Evolutionary conservation across 2,329 filamentous ascomycete species (phyloP), one percentile per base, ranked within the genome.

Genomic region (Rasamsonia emersonii): DNA sequence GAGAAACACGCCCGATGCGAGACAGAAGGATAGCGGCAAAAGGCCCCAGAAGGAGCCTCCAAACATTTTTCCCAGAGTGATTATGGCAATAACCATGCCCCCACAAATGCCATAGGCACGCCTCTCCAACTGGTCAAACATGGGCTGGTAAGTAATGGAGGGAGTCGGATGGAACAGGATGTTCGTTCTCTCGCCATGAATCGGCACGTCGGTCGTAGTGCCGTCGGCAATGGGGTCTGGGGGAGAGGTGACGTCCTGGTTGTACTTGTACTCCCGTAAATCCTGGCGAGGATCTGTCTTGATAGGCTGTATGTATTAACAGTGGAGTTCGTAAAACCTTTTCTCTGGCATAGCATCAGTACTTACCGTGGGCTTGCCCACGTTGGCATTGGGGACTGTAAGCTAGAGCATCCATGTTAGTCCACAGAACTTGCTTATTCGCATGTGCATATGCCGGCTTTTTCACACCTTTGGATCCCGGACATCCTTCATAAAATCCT

Each of bases 131-230:
- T 74, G 60, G 13, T 69, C 73, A 54, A 83, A 95, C 73, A 86
- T 93, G 4, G 88, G 86, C 57, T 93, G 85, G 52, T 86, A 94
- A 63, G 80, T 86, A 44, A 94, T 74, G 0, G 82, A 82, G 0
- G 89, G 89, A 0, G 89, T 96, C 10, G 91, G 89, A 58, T 95
- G 89, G 59, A 96, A 96, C 18, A 95, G 71, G 11, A 96, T 79
- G 41, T 94, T 95, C 3, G 91, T 96, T 71, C 91, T 95, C 54
- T 96, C 89, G 49, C 88, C 89, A 51, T 88, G 83, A 37, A 96
- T 93, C 3, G 91, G 91, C 1, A 96, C 86, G 58, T 96, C 91
- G 16, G 85, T 88, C 0, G 89, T 96, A 19, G 80, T 77, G 15
- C 86, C 85, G 36, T 79, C 72, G 10, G 79, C 78, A 13, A 94